These are phyloP conservation scores for Coemansia sp. DNA, from an alignment of 192 early-diverging fungal species.

Conservation along the genomic window DNA sequence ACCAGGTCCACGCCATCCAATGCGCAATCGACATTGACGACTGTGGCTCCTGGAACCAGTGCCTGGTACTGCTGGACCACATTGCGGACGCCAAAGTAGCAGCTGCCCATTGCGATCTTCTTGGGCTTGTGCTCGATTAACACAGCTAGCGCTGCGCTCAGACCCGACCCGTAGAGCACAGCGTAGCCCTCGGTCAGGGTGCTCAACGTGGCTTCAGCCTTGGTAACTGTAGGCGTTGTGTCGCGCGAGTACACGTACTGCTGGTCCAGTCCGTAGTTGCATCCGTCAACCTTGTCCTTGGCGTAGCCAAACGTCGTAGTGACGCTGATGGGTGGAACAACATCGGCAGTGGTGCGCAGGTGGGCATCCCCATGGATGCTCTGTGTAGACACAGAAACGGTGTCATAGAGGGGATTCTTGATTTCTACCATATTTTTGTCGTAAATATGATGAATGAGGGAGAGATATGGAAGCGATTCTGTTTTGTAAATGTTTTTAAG, in stretches of 20 bases:
- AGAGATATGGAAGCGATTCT: too few relatives aligned
- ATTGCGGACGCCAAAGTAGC: constrained; percentile 36
- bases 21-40: constrained; percentile 38
- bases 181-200: constrained; percentile 60
- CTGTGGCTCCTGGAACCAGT: constrained; percentile 18
- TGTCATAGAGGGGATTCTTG: constrained; percentile 30
- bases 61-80: constrained; percentile 33
- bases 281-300: constrained; percentile 19
- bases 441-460: background rate
- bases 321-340: constrained; percentile 58
- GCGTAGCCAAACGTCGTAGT: constrained; percentile 56
- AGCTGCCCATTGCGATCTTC: constrained; percentile 55
- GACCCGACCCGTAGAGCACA: constrained; percentile 61
- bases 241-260: constrained; percentile 57
- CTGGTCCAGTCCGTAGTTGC: constrained; percentile 44
- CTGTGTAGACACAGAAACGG: constrained; percentile 38
- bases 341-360: constrained; percentile 51
- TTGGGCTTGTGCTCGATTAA: constrained; percentile 57
- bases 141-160: constrained; percentile 59
- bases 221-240: constrained; percentile 39
- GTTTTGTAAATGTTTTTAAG: too few relatives aligned
- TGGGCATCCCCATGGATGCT: constrained; percentile 57
- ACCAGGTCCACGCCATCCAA: constrained; percentile 57
- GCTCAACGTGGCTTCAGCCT: constrained; percentile 60
- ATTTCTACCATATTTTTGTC: constrained; percentile 37